Evolutionary conservation across 306 rosid genomes (phyloP), one percentile per base, ranked within the genome.

Genomic region (Vigna radiata): DNA sequence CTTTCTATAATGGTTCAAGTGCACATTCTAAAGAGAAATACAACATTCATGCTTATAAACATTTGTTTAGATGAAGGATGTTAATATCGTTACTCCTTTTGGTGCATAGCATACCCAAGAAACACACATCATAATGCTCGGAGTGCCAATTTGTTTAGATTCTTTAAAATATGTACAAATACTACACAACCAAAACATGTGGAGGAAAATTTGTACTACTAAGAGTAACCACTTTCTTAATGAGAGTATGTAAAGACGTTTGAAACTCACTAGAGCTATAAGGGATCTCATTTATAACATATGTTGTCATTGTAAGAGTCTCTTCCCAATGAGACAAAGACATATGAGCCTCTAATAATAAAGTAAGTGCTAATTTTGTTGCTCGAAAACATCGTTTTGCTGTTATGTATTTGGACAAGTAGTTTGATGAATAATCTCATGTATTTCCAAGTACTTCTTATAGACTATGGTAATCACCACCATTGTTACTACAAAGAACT

Each of bases 1-100:
- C 75, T 59, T 79, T 84, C 60, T 43, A 44, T 16, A 53, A 29
- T 25, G 27, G 2, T 25, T 25, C 27, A 36, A 36, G 2, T 21
- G 23, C 23, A 21, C 0, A 25, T 25, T 25, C 27, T 37, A 8
- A 8, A 37, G 43, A 37, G 7, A 37, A 7, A 37, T 43, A 43
- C 47, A 46, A 46, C 16, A 46, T 46, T 15, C 16, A 46, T 11
- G 15, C 16, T 46, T 11, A 46, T 3, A 46, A 12, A 46, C 49
- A 46, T 46, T 3, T 5, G 15, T 46, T 12, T 11, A 12, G 49
- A 12, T 3, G n/a, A 16, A 12, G 16, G 49, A 46, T 46, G 49
- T 3, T 46, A 46, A 12, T 6, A 46, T 1, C 49, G 5, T 3
- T 46, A 46, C 5, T 16, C 16, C 14, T 46, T 46, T 46, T 46